Conservation (phyloP, 371 early-diverging fungal genomes). For the Mucor mucedo region DNA sequence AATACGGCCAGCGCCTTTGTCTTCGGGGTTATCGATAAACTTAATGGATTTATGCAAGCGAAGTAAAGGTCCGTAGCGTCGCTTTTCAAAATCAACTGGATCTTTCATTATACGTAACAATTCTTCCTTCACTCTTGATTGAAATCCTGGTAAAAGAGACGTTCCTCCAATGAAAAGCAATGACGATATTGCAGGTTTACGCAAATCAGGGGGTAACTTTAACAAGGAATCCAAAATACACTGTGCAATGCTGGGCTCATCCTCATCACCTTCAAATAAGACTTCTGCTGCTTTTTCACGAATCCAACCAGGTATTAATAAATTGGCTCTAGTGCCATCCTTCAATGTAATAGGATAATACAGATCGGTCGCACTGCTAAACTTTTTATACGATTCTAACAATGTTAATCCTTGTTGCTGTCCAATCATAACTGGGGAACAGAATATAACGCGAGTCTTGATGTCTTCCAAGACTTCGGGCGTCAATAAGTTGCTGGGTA, state of each 20-base stretch:
- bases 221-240: constrained; percentile 66
- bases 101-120: constrained; percentile 55
- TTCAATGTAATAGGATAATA: constrained; percentile 51
- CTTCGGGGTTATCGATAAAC: constrained; percentile 46
- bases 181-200: constrained; percentile 67
- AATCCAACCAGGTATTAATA: constrained; percentile 87
- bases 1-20: constrained; percentile 57
- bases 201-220: constrained; percentile 75
- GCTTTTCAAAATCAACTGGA: constrained; percentile 48
- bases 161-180: constrained; percentile 84
- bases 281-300: constrained; percentile 85
- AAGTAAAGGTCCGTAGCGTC: constrained; percentile 33
- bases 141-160: constrained; percentile 77
- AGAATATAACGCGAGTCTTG: constrained; percentile 72
- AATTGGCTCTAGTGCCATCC: constrained; percentile 55
- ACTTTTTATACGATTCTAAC: constrained; percentile 61
- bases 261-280: constrained; percentile 83
- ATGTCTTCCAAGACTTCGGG: constrained; percentile 72
- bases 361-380: constrained; percentile 62
- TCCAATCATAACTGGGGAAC: constrained; percentile 60
- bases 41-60: constrained; percentile 37
- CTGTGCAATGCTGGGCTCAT: constrained; percentile 65
- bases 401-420: constrained; percentile 30
- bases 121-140: constrained; percentile 66
- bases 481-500: constrained; percentile 47